Base-by-base conservation (phyloP, 306 rosid species). In the Malus sieversii region DNA sequence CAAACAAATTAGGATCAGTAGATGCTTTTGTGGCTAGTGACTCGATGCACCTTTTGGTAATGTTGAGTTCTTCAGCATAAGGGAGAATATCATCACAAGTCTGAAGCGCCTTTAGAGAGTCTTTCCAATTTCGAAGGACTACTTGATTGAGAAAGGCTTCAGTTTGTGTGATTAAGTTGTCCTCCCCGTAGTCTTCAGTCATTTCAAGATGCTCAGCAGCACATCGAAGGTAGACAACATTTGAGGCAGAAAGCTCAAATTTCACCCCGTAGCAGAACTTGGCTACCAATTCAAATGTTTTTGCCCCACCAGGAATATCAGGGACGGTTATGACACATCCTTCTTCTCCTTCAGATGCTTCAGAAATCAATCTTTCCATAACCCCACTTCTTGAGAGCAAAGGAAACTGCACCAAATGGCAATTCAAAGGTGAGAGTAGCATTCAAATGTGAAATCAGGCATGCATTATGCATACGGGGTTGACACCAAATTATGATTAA, bases 331-430 rank as follows among this genome's bases (percentile, higher is more conserved):
- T 81, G 46, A 68, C 78, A 55, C 85, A 83, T 78, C 87, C 92
- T 83, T 92, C 96, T 75, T 90, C 96, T 76, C 78, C 87, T 76
- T 92, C 92, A 45, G 96, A 82, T 78, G 88, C 86, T 85, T 89
- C 90, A 3, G 99, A 91, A 73, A 92, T 90, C 89, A 84, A 63
- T 82, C 77, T 92, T 78, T 92, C 97, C 89, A 95, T 81, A 76
- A 90, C 89, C 62, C 97, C 97, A 71, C 99, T 92, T 88, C 92
- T 90, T n/a, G 99, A 95, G 65, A 95, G 97, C 89, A 95, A 88
- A 84, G 99, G 99, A 83, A 95, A 95, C 99, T 95, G 96, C 90
- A 90, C 38, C 78, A 57, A 80, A 68, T 30, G 51, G 64, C 70
- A 55, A 74, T 40, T 42, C 71, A 76, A 51, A 80, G 14, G 72